Conservation (phyloP, 2,329 filamentous ascomycete species). For the Diatrype stigma region DNA sequence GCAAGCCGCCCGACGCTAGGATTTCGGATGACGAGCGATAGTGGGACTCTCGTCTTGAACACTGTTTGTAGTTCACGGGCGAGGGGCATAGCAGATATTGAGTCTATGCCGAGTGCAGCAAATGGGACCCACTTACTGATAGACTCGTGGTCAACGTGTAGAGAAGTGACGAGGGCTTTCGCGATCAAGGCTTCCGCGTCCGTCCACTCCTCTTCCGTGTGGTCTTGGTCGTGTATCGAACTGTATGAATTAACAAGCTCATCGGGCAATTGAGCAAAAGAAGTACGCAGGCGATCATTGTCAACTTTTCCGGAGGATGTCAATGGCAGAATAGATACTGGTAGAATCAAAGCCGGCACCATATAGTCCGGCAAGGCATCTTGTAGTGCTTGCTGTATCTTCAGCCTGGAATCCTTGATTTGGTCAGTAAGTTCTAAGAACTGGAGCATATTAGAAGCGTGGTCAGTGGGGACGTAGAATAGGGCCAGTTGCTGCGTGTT, state of each 20-base stretch:
- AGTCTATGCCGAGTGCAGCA: slow-evolving; percentile 76
- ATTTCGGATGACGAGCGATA: slow-evolving; percentile 67
- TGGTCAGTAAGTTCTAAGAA: slow-evolving; percentile 33
- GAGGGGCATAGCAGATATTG: slow-evolving; percentile 72
- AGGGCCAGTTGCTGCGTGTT: slow-evolving; percentile 54
- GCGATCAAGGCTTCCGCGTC: slow-evolving; percentile 54
- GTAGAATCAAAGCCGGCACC: slow-evolving; percentile 71
- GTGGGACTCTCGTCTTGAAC: slow-evolving; percentile 48
- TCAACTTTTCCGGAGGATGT: slow-evolving; percentile 75
- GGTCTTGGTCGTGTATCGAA: slow-evolving; percentile 24
- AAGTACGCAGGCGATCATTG: slow-evolving; percentile 44
- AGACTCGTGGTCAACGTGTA: slow-evolving; percentile 38
- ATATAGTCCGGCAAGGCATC: slow-evolving; percentile 67
- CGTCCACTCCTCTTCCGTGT: slow-evolving; percentile 42
- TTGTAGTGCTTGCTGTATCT: slow-evolving; percentile 52
- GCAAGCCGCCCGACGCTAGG: slow-evolving; percentile 62
- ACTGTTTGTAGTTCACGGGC: slow-evolving; percentile 50
- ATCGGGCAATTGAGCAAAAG: slow-evolving; percentile 43
- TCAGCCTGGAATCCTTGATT: slow-evolving; percentile 28
- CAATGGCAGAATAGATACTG: slow-evolving; percentile 64
- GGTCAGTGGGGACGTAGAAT: slow-evolving; percentile 58
- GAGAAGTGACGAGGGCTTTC: slow-evolving; percentile 45
- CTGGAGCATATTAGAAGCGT: slow-evolving; percentile 23
- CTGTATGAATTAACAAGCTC: slow-evolving; percentile 38
- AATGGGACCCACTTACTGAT: slow-evolving; percentile 68